Percentiles rank a stretch among this genome's conserved stretches.
phyloP scores from a whole-genome alignment of 2,329 filamentous ascomycete genomes.

The Neopestalotiopsis rosae region DNA sequence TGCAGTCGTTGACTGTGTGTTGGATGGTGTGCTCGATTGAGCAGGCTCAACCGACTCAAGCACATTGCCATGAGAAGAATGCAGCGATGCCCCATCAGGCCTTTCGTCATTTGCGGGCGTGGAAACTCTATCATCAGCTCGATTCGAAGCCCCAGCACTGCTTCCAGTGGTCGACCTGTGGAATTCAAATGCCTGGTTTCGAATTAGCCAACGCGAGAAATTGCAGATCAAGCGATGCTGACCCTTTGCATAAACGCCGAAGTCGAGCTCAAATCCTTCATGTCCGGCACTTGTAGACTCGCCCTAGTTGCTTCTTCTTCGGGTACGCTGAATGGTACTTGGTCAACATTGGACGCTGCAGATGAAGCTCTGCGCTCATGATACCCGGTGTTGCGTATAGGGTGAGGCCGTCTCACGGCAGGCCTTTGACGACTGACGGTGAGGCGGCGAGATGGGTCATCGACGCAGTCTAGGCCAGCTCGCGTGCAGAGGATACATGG shows the following conservation, averaged over 20 bases:
- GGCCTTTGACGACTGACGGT: neutral
- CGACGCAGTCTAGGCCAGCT: slow-evolving; percentile 29
- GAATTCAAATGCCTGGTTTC: neutral
- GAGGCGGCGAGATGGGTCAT: slow-evolving; percentile 8
- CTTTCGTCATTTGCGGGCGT: neutral
- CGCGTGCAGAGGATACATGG: slow-evolving; percentile 38
- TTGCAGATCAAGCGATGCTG: neutral
- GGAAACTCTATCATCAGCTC: neutral
- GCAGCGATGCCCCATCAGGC: neutral
- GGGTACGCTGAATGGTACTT: neutral
- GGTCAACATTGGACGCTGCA: neutral
- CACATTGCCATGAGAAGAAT: neutral
- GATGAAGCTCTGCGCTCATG: neutral
- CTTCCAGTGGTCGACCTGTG: neutral
- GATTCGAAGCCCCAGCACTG: neutral
- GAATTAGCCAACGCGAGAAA: neutral
- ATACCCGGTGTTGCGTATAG: too few species aligned
- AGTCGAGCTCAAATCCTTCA: neutral
- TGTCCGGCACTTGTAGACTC: neutral
- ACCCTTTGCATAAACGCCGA: neutral
- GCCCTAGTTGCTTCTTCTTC: neutral
- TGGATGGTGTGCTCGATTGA: neutral
- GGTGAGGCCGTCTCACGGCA: slow-evolving; percentile 11
- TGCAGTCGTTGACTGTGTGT: neutral
- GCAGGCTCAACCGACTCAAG: too few species aligned